Evolutionary conservation across 345 rosid species (phyloP), one percentile per base, ranked within the genome.

Genomic region (Hibiscus mutabilis): DNA sequence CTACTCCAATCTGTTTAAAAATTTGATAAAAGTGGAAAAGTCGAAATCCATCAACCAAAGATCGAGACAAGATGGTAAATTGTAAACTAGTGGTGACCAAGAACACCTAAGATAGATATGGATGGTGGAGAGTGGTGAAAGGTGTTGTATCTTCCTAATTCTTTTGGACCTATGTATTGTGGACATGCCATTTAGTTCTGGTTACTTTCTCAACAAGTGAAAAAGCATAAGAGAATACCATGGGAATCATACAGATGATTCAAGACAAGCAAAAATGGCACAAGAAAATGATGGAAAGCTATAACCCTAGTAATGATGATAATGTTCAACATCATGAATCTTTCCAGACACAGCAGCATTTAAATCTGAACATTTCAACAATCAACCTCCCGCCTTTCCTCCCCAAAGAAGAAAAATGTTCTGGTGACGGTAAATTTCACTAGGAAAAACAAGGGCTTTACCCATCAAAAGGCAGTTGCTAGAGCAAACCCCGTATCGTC

Each of bases 1-100:
- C 75, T 77, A 72, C 74, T 81, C 72, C 71, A 78, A 52, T 70
- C 88, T 5, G 79, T 31, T 76, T 77, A 88, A 21, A 81, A 74
- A 81, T 72, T 89, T 89, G 82, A 60, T 49, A 58, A 37, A 74
- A 35, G 42, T 37, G 42, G 42, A 19, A 25, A 44, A 69, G 42
- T 46, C 46, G 2, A 46, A 55, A 53, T 9, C 14, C 64, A 59
- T 59, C 59, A 76, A 13, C 24, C 74, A 73, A 25, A 56, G 22
- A 16, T 33, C 35, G 7, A 22, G 27, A 64, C 37, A 11, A 31
- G 27, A 46, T 12, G 56, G 40, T 44, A 24, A 24, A 58, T 24
- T 12, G 31, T 57, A 10, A 57, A 16, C 70, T 3, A 66, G 8
- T 27, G 42, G 9, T 33, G 46, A 10, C 15, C 15, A 8, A 27